Evolutionary conservation across 371 early-diverging fungal species (phyloP).

Genomic region (Batkoa obscura): DNA sequence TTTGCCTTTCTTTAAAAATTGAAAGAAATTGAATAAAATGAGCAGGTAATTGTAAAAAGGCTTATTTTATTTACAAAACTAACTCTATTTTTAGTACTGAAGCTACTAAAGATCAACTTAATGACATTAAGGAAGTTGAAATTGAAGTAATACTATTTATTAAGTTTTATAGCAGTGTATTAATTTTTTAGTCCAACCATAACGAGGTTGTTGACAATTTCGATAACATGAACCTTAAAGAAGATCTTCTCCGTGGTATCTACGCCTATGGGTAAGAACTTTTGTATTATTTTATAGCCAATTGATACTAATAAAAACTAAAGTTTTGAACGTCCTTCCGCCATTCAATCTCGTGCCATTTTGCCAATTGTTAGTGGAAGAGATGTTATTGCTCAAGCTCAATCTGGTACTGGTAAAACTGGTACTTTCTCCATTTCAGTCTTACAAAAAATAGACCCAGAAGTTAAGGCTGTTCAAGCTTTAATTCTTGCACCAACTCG

Average conservation of each 20-base stretch:
- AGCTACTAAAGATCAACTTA: neutral
- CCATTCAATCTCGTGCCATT: slow-evolving; percentile 87
- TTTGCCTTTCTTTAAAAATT: too few species aligned
- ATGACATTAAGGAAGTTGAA: slow-evolving; percentile 19
- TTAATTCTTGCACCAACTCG: slow-evolving; percentile 80
- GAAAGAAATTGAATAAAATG: too few species aligned
- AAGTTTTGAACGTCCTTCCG: slow-evolving; percentile 74
- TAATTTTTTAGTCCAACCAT: slow-evolving; percentile 36
- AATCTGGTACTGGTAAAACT: slow-evolving; percentile 96
- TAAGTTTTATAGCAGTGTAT: neutral
- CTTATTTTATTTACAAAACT: too few species aligned
- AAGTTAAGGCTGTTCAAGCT: slow-evolving; percentile 58
- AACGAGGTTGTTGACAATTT: slow-evolving; percentile 58
- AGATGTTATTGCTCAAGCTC: slow-evolving; percentile 90
- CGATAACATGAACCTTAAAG: slow-evolving; percentile 65
- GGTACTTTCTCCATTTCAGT: slow-evolving; percentile 89
- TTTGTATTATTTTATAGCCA: neutral
- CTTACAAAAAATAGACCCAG: slow-evolving; percentile 65
- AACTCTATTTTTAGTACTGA: neutral
- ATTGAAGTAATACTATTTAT: slow-evolving; percentile 16
- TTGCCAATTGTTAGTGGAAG: slow-evolving; percentile 61
- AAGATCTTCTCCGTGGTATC: slow-evolving; percentile 72
- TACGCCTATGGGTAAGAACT: slow-evolving; percentile 60
- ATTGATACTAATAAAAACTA: neutral
- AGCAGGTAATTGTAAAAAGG: too few species aligned